Evolutionary conservation across 1,284 basidiomycete species (phyloP).

Genomic region (Schizopora paradoxa): DNA sequence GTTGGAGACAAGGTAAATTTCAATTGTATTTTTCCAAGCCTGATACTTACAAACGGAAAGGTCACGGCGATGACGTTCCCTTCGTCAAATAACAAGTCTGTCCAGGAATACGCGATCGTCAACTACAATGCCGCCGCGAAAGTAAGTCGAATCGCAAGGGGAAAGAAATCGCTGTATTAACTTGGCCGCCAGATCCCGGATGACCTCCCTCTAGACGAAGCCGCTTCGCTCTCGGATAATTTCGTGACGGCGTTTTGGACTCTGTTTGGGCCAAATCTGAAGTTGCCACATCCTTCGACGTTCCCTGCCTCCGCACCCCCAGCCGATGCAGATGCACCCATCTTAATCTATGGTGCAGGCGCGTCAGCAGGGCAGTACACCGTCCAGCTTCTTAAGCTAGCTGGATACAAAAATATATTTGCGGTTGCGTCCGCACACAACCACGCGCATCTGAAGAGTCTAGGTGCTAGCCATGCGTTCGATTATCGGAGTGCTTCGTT

Average conservation of each 20-base stretch:
- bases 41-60: constrained; percentile 23
- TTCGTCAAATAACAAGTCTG: constrained; percentile 29
- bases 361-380: constrained; percentile 50
- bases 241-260: constrained; percentile 45
- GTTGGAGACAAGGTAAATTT: constrained; percentile 39
- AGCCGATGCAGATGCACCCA: constrained; percentile 31
- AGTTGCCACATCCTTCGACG: constrained; percentile 34
- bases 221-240: constrained; percentile 47
- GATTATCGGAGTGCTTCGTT: constrained; percentile 46
- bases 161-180: neutral
- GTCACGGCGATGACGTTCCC: constrained; percentile 34
- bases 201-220: constrained; percentile 34
- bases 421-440: constrained; percentile 47
- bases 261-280: constrained; percentile 38
- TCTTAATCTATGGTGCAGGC: constrained; percentile 53
- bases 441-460: constrained; percentile 38
- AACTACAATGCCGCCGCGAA: constrained; percentile 35
- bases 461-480: constrained; percentile 45
- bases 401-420: constrained; percentile 48
- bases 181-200: constrained; percentile 37
- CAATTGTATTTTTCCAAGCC: constrained; percentile 7
- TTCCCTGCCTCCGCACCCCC: constrained; percentile 34
- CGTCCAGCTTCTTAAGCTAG: constrained; percentile 47
- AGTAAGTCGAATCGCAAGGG: constrained; percentile 28
- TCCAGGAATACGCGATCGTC: constrained; percentile 40